Conservation (phyloP, 139 green algal genomes). For the Spirogloea muscicola region DNA sequence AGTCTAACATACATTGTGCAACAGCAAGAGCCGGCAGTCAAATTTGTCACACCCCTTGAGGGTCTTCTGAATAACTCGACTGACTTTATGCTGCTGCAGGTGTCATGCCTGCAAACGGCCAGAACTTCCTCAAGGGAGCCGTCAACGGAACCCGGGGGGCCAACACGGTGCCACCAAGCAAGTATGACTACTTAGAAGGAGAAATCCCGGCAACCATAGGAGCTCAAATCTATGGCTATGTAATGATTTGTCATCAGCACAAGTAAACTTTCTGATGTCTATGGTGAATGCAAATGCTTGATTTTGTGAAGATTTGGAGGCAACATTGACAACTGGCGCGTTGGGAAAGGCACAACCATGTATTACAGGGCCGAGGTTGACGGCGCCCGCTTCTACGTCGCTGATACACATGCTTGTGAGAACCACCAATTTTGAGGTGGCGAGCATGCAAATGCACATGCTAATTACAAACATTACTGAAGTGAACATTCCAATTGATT, state of each 20-base stretch:
- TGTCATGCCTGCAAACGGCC: conserved; percentile 27
- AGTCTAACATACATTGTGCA: too few relatives aligned
- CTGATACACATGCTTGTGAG: conserved; percentile 18
- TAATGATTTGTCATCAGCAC: neutral
- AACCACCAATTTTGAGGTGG: too few relatives aligned
- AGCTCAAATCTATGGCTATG: neutral
- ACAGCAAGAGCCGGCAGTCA: too few relatives aligned
- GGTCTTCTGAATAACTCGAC: too few relatives aligned
- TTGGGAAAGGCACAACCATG: conserved; percentile 24
- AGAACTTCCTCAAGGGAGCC: conserved; percentile 19
- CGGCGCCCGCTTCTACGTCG: conserved; percentile 1
- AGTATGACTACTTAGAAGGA: conserved; percentile 1
- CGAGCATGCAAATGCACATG: too few relatives aligned
- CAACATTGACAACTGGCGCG: conserved; percentile 33
- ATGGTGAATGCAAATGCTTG: conserved; percentile 2
- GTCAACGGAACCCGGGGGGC: conserved; percentile 7
- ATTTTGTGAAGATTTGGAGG: conserved; percentile 29
- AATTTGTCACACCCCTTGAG: too few relatives aligned
- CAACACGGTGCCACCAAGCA: conserved; percentile 21
- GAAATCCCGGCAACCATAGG: neutral
- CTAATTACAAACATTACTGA: too few relatives aligned
- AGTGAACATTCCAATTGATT: too few relatives aligned
- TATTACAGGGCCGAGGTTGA: conserved; percentile 31
- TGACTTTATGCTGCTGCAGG: too few relatives aligned
- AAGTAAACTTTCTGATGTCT: neutral